Percentiles rank a stretch among this genome's conserved stretches.
Conservation (phyloP, 306 rosid genomes). For the Canavalia ensiformis region DNA sequence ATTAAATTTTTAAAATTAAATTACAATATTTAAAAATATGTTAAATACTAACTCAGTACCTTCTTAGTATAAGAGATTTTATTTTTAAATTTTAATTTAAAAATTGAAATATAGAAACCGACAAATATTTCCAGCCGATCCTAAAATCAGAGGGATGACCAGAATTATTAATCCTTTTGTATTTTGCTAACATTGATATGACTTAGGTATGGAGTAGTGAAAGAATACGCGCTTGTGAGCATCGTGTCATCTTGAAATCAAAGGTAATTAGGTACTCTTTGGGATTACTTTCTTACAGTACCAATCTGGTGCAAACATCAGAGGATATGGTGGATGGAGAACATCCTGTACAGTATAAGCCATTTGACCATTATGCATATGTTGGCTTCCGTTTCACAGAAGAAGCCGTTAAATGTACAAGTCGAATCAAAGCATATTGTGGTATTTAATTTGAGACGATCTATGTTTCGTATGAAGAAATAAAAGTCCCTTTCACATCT, state of each 20-base stretch:
- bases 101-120: too few relatives aligned
- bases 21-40: too few relatives aligned
- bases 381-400: conserved; percentile 7
- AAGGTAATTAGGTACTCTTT: conserved; percentile 36
- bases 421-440: conserved; percentile 16
- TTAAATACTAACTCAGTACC: too few relatives aligned
- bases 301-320: neutral
- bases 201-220: conserved; percentile 43
- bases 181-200: too few relatives aligned
- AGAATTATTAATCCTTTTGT: too few relatives aligned
- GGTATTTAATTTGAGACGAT: conserved; percentile 1
- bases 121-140: too few relatives aligned
- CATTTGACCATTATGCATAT: conserved; percentile 8
- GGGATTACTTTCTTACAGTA: conserved; percentile 42
- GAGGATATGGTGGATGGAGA: conserved; percentile 36
- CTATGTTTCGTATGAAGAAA: neutral
- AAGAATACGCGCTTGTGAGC: conserved; percentile 40
- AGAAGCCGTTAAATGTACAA: neutral
- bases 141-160: too few relatives aligned
- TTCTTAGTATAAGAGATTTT: too few relatives aligned
- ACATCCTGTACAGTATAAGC: conserved; percentile 20
- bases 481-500: neutral
- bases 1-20: too few relatives aligned
- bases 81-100: too few relatives aligned
- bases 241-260: conserved; percentile 38